Percentiles rank a stretch among this genome's conserved stretches.
These are phyloP conservation scores for Phascolomyces articulosus DNA, from an alignment of 371 early-diverging fungal genomes.

Conservation along the genomic window DNA sequence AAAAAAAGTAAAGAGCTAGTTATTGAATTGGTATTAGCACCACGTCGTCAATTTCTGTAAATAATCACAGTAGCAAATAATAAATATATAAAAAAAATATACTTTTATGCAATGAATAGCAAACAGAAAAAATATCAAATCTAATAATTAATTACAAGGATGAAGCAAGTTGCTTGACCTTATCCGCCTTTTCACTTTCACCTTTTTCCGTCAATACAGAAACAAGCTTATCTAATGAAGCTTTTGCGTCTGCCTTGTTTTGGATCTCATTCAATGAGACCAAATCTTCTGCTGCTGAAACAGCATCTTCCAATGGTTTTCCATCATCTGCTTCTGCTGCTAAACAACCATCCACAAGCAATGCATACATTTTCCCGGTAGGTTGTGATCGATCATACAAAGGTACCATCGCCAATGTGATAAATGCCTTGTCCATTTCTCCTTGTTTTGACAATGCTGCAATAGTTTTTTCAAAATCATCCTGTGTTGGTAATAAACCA, in stretches of 20 bases:
- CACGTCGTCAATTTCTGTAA: conserved; percentile 29
- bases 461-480: conserved; percentile 18
- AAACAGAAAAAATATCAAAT: background rate
- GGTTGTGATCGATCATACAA: background rate
- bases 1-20: conserved; percentile 31
- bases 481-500: conserved; percentile 26
- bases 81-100: conserved; percentile 5
- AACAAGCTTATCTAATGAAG: conserved; percentile 13
- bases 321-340: conserved; percentile 6
- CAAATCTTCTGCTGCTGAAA: conserved; percentile 13
- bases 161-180: conserved; percentile 12
- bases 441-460: background rate
- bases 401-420: conserved; percentile 24
- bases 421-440: conserved; percentile 20
- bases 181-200: conserved; percentile 15
- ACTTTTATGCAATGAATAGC: conserved; percentile 6
- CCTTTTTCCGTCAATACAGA: conserved; percentile 11
- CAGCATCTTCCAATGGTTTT: conserved; percentile 9
- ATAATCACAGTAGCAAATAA: too few species aligned
- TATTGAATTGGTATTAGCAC: conserved; percentile 18
- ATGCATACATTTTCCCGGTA: conserved; percentile 20
- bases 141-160: conserved; percentile 16
- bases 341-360: conserved; percentile 14
- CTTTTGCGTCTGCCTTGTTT: conserved; percentile 17
- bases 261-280: conserved; percentile 9